Evolutionary conservation across 2,329 filamentous ascomycete genomes (phyloP).

Genomic region (Parastagonospora nodorum): DNA sequence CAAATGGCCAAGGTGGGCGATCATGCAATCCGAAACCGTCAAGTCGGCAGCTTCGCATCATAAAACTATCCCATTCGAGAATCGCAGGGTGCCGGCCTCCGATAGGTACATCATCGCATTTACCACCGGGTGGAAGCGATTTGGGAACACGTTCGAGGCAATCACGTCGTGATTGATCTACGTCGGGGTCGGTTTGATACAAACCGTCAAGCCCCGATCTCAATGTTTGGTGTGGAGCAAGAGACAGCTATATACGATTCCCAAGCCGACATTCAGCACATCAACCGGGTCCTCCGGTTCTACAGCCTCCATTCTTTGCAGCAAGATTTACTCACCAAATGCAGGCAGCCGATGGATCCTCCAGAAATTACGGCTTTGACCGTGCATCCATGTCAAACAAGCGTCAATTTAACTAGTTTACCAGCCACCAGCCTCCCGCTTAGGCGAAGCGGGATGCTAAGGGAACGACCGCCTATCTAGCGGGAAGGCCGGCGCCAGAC

Average conservation of each 20-base stretch:
- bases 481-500: background rate
- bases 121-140: background rate
- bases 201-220: too few species aligned
- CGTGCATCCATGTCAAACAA: background rate
- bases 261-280: too few species aligned
- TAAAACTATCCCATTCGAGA: background rate
- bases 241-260: too few species aligned
- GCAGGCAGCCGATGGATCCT: too few species aligned
- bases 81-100: background rate
- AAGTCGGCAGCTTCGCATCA: background rate
- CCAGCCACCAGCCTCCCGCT: background rate
- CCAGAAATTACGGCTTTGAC: too few species aligned
- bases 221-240: too few species aligned
- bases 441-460: conserved; percentile 1
- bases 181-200: too few species aligned
- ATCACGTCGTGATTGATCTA: background rate
- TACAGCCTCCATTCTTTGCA: too few species aligned
- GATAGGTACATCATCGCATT: background rate
- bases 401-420: background rate
- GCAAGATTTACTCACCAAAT: too few species aligned
- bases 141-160: background rate
- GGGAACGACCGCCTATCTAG: background rate
- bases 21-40: background rate
- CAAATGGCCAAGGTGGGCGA: background rate
- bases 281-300: too few species aligned